phyloP scores from a whole-genome alignment of 768 basidiomycete genomes.

The Mycena maculata region DNA sequence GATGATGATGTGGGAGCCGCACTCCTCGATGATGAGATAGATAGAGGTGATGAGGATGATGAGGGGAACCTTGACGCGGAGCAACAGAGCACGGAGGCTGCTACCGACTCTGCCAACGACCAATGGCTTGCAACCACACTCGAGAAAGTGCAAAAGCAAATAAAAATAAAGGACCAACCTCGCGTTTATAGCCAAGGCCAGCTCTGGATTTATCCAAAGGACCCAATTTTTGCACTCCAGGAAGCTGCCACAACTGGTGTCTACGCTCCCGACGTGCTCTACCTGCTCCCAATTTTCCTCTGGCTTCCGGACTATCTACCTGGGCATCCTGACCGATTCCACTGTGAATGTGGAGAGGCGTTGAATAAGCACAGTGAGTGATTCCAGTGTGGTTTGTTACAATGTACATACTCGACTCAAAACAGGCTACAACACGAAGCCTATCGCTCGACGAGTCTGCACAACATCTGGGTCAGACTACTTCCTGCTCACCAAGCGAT shows the following conservation, averaged over 20 bases:
- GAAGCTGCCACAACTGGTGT: constrained; percentile 14
- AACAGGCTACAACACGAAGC: constrained; percentile 27
- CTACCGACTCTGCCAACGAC: background rate
- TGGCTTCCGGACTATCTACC: constrained; percentile 32
- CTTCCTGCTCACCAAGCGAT: constrained; percentile 28
- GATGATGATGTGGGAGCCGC: constrained; percentile 5
- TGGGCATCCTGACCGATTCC: constrained; percentile 20
- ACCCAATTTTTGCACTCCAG: constrained; percentile 26
- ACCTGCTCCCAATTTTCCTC: constrained; percentile 27
- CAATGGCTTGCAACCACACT: constrained; percentile 18
- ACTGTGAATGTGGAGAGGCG: constrained; percentile 21
- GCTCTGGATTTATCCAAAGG: constrained; percentile 25
- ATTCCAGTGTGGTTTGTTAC: background rate
- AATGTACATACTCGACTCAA: background rate
- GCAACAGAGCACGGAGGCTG: constrained; percentile 2
- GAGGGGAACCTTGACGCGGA: background rate
- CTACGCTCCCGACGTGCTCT: constrained; percentile 12
- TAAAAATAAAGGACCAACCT: constrained; percentile 13
- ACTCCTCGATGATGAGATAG: constrained; percentile 14
- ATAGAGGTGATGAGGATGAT: constrained; percentile 15
- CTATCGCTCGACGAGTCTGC: constrained; percentile 24
- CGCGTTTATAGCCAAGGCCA: constrained; percentile 10
- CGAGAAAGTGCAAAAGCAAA: constrained; percentile 14
- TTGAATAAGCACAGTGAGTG: constrained; percentile 14
- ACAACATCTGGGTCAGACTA: constrained; percentile 24